Base-by-base conservation (phyloP, 2,329 filamentous ascomycete genomes). In the Verticillium isaacii region DNA sequence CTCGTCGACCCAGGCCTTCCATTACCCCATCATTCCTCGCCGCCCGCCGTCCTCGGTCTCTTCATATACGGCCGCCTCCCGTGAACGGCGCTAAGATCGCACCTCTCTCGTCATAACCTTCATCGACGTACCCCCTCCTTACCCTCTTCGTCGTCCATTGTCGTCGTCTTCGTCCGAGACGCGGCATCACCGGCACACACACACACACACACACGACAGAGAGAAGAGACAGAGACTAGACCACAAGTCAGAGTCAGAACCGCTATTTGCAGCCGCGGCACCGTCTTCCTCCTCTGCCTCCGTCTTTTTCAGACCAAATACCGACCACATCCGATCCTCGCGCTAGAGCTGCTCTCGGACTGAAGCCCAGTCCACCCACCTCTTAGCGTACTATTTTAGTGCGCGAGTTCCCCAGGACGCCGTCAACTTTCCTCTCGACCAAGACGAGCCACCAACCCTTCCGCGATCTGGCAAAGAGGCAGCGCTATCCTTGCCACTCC, bases 301-400 rank as follows among this genome's bases (percentile, higher is more conserved):
- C 34, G 23, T 25, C 60, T 57, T 50, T 55, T 59, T 50, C 29
- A 29, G 41, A n/a, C 19, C 32, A 60, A 50, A 39, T 60, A 60
- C 41, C 58, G 15, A 56, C 64, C 64, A 65, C 65, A 63, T 66
- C 64, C 64, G 63, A 66, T 66, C 61, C 57, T 59, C 61, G 60
- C 64, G 63, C 64, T 66, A 66, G 52, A 54, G 34, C 45, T 58
- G 56, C 59, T 52, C 64, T 65, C 64, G 63, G 63, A 62, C 63
- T 62, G 63, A 66, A 66, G 64, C 64, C 64, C 63, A 63, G 45
- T 65, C 64, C 63, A 60, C 59, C 61, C 39, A 61, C 61, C 25
- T 58, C 56, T 58, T 66, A 66, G 64, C 64, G 64, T 63, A 61
- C 64, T 66, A 66, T 66, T 66, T 66, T 66, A 66, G 64, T 66